Base-by-base conservation (phyloP, 305 asterid genomes). In the Fraxinus floribunda region DNA sequence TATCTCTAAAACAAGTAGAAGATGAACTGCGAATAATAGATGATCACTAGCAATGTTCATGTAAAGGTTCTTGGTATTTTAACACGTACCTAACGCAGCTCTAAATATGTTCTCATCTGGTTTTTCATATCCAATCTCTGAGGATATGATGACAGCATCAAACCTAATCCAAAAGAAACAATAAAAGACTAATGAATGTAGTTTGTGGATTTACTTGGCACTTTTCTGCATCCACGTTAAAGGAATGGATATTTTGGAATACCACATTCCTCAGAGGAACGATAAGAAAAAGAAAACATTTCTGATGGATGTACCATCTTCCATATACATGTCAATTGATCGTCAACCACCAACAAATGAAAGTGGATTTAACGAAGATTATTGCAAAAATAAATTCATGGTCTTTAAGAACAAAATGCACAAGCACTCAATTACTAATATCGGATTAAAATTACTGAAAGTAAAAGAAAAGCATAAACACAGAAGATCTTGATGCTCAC, bases 41-140 rank as follows among this genome's bases (percentile, higher is more conserved):
- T 2, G 39, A 15, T 46, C 26, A 55, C 81, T 0, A 41, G 71
- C 20, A 46, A 15, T 79, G 76, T 57, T 74, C 7, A 75, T 66
- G 81, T 29, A 84, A 77, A 60, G 11, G 73, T 49, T 18, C 22
- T 52, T 62, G 64, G 20, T 18, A 68, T 26, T 71, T 72, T 9
- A 29, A 81, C 62, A 78, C 91, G 57, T 89, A 94, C 98, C 97
- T 86, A 95, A 86, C 72, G 98, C 99, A 75, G 94, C 93, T 86
- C 75, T 79, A 79, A 96, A 96, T 86, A 96, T 96, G 84, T 88
- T 88, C 78, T 80, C 91, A 44, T 96, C 95, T 55, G 99, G 99
- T 87, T 96, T 96, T 75, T 96, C 99, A 41, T 90, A 88, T 84
- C 97, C 97, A 73, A 94, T 94, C 88, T 96, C 99, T 10, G 99